Base-by-base conservation (phyloP, 208 protist species). In the Trypanosoma congolense region DNA sequence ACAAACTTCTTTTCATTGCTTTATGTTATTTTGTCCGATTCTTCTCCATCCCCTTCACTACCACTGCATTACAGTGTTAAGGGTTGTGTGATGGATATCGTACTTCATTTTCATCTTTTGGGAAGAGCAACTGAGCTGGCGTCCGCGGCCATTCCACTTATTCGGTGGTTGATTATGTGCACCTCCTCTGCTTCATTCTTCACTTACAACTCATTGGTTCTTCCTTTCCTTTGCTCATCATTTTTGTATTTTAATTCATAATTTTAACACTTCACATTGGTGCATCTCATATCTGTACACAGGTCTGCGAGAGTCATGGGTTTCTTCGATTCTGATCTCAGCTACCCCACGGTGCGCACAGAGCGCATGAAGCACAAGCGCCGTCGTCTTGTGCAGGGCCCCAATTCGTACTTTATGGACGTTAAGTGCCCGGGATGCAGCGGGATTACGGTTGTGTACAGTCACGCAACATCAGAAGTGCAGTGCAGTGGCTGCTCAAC, bases 371-470 rank as follows among this genome's bases (percentile, higher is more conserved):
- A 96, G 76, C 97, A 99, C 95, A 99, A 99, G 93, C 90, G 98
- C 69, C 98, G 99, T 89, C 89, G 98, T 63, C 84, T 99, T 16
- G 96, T 99, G 42, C 98, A 98, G 86, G 86, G 87, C 63, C 98
- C 98, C 55, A 99, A 99, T 90, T 97, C 93, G n/a, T 99, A 92
- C 87, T 99, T 99, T 85, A 96, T 99, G 90, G 98, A 99, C 54
- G 97, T 99, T 30, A 98, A 98, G 83, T 99, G 98, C 89, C 92
- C 92, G 40, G 89, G 92, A 46, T 99, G 98, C 83, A 90, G 80
- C 64, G 69, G 36, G 53, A 80, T 93, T 61, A 99, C 97, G 28
- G 91, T 93, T 50, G 96, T 99, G 42, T 99, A 99, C 96, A 96
- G 81, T 69, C 97, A 99, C 74, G 98, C 98, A 52, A 96, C 96